Evolutionary conservation across 495 filamentous ascomycete species (phyloP).

Genomic region (Aspergillus indologenus): DNA sequence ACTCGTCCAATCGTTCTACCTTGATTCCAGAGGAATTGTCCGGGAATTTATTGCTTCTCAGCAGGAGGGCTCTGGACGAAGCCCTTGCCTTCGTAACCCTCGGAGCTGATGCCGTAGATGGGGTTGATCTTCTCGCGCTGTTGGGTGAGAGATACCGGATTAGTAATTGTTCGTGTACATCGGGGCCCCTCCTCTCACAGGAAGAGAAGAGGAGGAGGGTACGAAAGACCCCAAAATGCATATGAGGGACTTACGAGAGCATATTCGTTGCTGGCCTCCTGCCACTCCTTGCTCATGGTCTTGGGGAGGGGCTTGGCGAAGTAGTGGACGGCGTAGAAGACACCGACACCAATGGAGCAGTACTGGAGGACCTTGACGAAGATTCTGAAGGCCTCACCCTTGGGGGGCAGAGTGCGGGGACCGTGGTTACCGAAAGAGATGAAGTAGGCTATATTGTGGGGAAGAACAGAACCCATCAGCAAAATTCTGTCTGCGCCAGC

Average conservation of each 20-base stretch:
- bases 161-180: conserved; percentile 4
- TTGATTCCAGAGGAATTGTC: conserved; percentile 26
- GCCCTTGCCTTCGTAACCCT: conserved; percentile 77
- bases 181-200: background rate
- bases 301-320: conserved; percentile 66
- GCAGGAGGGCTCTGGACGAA: conserved; percentile 69
- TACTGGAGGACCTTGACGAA: conserved; percentile 65
- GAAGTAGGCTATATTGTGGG: conserved; percentile 75
- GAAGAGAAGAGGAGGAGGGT: background rate
- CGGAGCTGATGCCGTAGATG: conserved; percentile 78
- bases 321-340: conserved; percentile 64
- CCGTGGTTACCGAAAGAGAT: conserved; percentile 97
- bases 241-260: conserved; percentile 60
- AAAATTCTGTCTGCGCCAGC: conserved; percentile 17
- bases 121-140: conserved; percentile 86
- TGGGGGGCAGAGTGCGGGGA: conserved; percentile 74
- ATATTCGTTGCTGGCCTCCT: conserved; percentile 89
- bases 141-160: conserved; percentile 17
- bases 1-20: conserved; percentile 21
- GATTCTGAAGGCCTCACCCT: conserved; percentile 77
- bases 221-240: too few relatives aligned
- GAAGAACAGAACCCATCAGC: conserved; percentile 20
- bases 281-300: conserved; percentile 94
- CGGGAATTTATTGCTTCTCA: conserved; percentile 38
- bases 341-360: conserved; percentile 52